Base-by-base conservation (phyloP, 208 protist species). In the Leishmania major region DNA sequence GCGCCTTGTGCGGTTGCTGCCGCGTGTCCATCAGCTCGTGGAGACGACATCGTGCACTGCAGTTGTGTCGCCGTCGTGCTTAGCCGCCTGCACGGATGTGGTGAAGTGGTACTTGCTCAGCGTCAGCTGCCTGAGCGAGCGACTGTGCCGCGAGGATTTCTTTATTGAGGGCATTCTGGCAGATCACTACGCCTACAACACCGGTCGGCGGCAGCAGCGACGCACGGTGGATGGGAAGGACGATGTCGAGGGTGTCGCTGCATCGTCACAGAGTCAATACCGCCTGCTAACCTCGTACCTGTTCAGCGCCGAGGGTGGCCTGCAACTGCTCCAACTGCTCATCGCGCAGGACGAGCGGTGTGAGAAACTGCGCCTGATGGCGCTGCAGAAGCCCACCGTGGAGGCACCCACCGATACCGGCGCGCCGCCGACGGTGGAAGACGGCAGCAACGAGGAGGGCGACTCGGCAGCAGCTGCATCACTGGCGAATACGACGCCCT, bases 301-400 rank as follows among this genome's bases (percentile, higher is more conserved):
- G 64, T 97, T 96, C 87, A 96, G 88, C 71, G 7, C 83, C 1
- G 85, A 92, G 60, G 92, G 88, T 59, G 94, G 94, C 0, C 80
- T 97, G 81, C 82, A 69, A 25, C 79, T 97, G 31, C 79, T 97
- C 40, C 83, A 91, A 55, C 73, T 91, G 25, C 78, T 91, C 45
- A 85, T 79, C 2, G 72, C 43, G 11, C 77, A 76, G 8, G 82
- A 83, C 40, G 82, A 87, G 31, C 67, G 51, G 15, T 17, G 35
- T 22, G 83, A 86, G 74, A 79, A 80, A 60, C 78, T 80, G 78
- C 19, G 83, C 45, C 78, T 82, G 73, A 59, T 80, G 83, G 69
- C 66, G 47, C 47, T 49, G 64, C 78, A 79, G 75, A 70, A 71
- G 69, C 83, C 78, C 49, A 86, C 78, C 1, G 66, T 83, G 35